Percentiles rank a stretch among this genome's conserved stretches.
phyloP scores from a whole-genome alignment of 2,329 filamentous ascomycete species.

The Xylaria sp. region DNA sequence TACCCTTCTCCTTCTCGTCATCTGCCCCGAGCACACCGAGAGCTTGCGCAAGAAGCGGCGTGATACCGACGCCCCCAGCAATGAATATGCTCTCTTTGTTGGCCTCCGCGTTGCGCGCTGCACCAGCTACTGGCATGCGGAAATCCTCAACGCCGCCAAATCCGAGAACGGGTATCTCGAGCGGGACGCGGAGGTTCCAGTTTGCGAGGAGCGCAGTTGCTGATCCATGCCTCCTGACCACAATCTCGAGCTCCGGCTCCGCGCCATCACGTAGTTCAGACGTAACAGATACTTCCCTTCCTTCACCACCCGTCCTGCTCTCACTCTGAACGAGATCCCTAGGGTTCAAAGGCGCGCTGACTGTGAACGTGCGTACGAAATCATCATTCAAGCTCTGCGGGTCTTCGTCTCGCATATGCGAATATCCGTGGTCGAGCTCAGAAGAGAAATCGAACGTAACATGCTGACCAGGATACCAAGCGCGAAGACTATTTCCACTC shows the following conservation, averaged over 20 bases:
- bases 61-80: slow-evolving; percentile 85
- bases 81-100: slow-evolving; percentile 66
- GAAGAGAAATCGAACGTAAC: slow-evolving; percentile 77
- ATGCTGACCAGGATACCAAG: slow-evolving; percentile 79
- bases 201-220: slow-evolving; percentile 74
- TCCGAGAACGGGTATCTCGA: slow-evolving; percentile 76
- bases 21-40: slow-evolving; percentile 55
- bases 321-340: slow-evolving; percentile 32
- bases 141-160: slow-evolving; percentile 73
- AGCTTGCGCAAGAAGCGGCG: slow-evolving; percentile 80
- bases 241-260: slow-evolving; percentile 73
- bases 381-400: slow-evolving; percentile 86
- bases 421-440: slow-evolving; percentile 78
- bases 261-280: slow-evolving; percentile 42
- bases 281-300: not conserved
- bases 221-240: slow-evolving; percentile 73
- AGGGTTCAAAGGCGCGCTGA: slow-evolving; percentile 65
- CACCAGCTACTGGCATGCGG: slow-evolving; percentile 46
- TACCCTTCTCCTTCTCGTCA: slow-evolving; percentile 40
- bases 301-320: not conserved
- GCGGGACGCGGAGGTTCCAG: slow-evolving; percentile 60
- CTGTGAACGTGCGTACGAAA: slow-evolving; percentile 83
- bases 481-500: slow-evolving; percentile 40
- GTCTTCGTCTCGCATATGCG: slow-evolving; percentile 85
- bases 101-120: slow-evolving; percentile 45